A percentile compares a stretch with the other conserved stretches of the same genome.
These are phyloP conservation scores for Cystobasidium sp. DNA, from an alignment of 1,284 basidiomycete species.

Conservation along the genomic window DNA sequence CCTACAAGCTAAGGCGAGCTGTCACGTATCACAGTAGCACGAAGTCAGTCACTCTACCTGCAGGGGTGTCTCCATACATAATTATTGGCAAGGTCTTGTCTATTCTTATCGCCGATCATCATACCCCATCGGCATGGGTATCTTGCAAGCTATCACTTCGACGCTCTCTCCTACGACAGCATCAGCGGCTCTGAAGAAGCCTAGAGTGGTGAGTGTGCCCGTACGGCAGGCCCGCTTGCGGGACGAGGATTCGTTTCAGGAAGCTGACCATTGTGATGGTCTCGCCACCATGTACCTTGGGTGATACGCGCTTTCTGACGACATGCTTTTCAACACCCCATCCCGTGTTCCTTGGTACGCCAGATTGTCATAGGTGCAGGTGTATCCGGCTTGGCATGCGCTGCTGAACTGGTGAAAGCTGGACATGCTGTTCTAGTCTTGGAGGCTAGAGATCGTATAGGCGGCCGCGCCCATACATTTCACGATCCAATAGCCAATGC, in stretches of 20 bases:
- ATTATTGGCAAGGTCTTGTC: no score
- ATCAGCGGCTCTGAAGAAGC: background rate
- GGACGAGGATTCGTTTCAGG: background rate
- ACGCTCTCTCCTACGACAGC: background rate
- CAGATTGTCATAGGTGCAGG: constrained; percentile 67
- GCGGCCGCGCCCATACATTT: constrained; percentile 66
- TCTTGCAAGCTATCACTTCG: background rate
- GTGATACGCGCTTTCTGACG: background rate
- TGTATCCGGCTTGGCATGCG: constrained; percentile 82
- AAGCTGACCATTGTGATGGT: background rate
- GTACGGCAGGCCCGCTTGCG: background rate
- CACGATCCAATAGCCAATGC: constrained; percentile 16
- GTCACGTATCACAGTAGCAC: background rate
- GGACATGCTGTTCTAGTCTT: constrained; percentile 88
- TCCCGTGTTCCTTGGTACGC: background rate
- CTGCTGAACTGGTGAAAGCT: constrained; percentile 78
- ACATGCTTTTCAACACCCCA: background rate
- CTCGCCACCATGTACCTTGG: background rate
- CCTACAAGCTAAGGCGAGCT: no score
- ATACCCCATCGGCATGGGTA: background rate
- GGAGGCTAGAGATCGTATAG: constrained; percentile 90
- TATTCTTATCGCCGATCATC: constrained; percentile 13
- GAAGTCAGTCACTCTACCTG: background rate
- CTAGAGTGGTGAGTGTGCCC: constrained; percentile 3
- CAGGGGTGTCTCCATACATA: background rate